Conservation (phyloP, 2,329 filamentous ascomycete genomes). For the Xylariaceae sp. region DNA sequence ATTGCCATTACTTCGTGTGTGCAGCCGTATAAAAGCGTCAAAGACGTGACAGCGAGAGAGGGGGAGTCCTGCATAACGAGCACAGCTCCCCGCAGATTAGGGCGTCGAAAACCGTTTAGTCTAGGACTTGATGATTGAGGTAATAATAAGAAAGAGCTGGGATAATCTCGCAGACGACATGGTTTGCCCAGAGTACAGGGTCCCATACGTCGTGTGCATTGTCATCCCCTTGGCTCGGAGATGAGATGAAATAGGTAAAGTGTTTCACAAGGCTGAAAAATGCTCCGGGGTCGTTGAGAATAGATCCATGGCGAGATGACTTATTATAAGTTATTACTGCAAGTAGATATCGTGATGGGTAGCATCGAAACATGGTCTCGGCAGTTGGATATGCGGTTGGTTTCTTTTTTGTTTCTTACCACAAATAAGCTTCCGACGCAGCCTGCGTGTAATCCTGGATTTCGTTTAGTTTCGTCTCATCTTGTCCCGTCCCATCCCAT, state of each 20-base stretch:
- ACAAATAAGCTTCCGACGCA: constrained; percentile 16
- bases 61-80: constrained; percentile 12
- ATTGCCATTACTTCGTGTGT: neutral
- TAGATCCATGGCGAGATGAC: neutral
- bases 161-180: constrained; percentile 2
- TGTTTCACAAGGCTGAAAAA: constrained; percentile 26
- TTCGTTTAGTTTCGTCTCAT: neutral
- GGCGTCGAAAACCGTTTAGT: constrained; percentile 14
- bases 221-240: constrained; percentile 11
- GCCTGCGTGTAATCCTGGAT: constrained; percentile 15
- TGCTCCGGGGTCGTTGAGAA: too few relatives aligned
- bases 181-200: constrained; percentile 18
- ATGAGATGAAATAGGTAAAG: constrained; percentile 23
- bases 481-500: neutral
- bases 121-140: constrained; percentile 21
- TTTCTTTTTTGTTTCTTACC: constrained; percentile 3
- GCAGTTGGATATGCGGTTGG: constrained; percentile 14
- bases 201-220: constrained; percentile 6
- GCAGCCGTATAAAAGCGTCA: neutral
- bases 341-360: neutral
- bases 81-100: neutral
- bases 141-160: too few relatives aligned
- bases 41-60: neutral
- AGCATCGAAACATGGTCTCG: constrained; percentile 7
- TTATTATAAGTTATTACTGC: neutral